A percentile compares a stretch with the other conserved stretches of the same genome.
These are phyloP conservation scores for Xylariaceae sp. DNA, from an alignment of 2,329 filamentous ascomycete species.

Conservation along the genomic window DNA sequence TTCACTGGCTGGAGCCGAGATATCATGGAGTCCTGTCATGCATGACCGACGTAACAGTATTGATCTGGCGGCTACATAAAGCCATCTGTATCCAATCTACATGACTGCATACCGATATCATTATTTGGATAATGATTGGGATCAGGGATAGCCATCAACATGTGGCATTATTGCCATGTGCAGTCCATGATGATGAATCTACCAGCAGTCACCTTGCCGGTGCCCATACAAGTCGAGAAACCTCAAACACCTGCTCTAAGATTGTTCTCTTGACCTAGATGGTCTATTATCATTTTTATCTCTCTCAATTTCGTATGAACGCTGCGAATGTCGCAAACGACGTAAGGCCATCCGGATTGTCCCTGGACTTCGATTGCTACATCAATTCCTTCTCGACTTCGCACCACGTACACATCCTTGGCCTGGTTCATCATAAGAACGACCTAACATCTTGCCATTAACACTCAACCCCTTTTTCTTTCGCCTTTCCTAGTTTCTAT, in stretches of 20 bases:
- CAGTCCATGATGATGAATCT: background rate
- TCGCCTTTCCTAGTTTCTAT: slow-evolving; percentile 32
- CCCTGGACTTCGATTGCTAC: slow-evolving; percentile 52
- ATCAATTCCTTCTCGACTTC: slow-evolving; percentile 54
- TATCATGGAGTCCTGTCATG: background rate
- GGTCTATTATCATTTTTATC: background rate
- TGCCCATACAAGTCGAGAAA: too few species aligned
- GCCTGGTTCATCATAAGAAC: slow-evolving; percentile 63
- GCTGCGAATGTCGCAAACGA: slow-evolving; percentile 53
- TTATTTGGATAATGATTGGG: background rate
- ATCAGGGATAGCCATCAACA: background rate
- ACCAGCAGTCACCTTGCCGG: background rate
- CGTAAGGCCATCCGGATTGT: slow-evolving; percentile 66
- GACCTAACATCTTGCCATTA: slow-evolving; percentile 61
- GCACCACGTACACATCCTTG: slow-evolving; percentile 51
- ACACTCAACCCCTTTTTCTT: slow-evolving; percentile 53
- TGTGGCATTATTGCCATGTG: background rate
- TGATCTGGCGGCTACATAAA: background rate
- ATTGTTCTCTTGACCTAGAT: background rate
- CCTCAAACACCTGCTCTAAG: too few species aligned
- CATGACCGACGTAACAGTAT: background rate
- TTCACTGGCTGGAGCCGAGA: background rate
- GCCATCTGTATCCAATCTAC: background rate
- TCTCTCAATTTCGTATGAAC: slow-evolving; percentile 27
- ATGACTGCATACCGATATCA: background rate